Evolutionary conservation across 352 stramenopile genomes (phyloP), one percentile per base, ranked within the genome.

Genomic region (Pythium scleroteichum): DNA sequence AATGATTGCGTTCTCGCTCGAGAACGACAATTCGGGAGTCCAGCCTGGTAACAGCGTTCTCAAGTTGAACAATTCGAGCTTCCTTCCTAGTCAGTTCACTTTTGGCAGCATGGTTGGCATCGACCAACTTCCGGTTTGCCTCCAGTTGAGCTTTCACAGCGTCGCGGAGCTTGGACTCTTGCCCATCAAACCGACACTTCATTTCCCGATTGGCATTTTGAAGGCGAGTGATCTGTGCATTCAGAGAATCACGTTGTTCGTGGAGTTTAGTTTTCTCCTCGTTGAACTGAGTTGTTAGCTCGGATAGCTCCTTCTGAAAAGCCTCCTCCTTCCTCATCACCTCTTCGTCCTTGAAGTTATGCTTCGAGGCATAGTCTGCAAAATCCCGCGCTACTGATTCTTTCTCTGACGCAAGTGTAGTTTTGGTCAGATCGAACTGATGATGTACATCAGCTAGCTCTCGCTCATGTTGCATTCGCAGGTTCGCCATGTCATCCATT

Each of bases 1-100:
- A 68, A 23, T 85, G 75, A 42, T 53, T 59, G 0, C 73, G 75
- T 46, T 87, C 76, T 39, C 75, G 79, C 47, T 87, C 76, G 7
- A 86, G 62, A n/a, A 80, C 29, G 9, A 71, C 9, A 13, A 83
- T 54, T 45, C 70, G 78, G 3, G 78, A 87, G 44, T 87, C 77
- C 1, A 88, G 60, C 2, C 66, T 65, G 5, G 68, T 76, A 0
- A 52, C 50, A n/a, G 59, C 47, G 42, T 56, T 61, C 46, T 87
- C 71, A 17, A 87, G 67, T 23, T 59, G 54, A 27, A 48, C 27
- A 1, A 71, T 62, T 1, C 16, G 39, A 0, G 67, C 47, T 17
- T 59, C 33, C 35, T 73, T 76, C 26, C 72, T 60, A 8, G 61
- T n/a, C 23, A 76, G 57, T 14, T 84, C 60, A 0, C 35, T 60